Evolutionary conservation across 768 basidiomycete species (phyloP).

Genomic region (Lactarius tabidus): DNA sequence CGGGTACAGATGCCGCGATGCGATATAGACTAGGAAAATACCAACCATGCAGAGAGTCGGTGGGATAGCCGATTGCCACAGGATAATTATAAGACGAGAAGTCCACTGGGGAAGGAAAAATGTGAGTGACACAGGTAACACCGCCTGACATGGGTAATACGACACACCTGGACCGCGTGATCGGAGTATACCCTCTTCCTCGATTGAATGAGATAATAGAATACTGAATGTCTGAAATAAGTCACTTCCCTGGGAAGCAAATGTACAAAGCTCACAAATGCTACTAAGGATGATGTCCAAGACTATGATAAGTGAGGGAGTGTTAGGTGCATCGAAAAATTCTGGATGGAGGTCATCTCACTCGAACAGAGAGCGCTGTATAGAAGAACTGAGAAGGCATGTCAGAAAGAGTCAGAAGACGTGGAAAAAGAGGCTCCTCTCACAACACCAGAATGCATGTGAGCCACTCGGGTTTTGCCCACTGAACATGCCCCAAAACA

Average conservation of each 20-base stretch:
- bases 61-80: constrained; percentile 14
- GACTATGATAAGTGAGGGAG: neutral
- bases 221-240: neutral
- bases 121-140: neutral
- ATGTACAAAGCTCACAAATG: neutral
- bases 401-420: neutral
- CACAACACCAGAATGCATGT: neutral
- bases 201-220: constrained; percentile 2
- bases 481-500: neutral
- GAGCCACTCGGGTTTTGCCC: too few species aligned
- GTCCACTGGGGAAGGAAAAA: neutral
- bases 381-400: constrained; percentile 2
- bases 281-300: constrained; percentile 5
- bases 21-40: neutral
- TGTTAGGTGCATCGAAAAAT: neutral
- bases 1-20: neutral
- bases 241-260: neutral
- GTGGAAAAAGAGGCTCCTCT: neutral
- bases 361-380: neutral
- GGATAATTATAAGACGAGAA: neutral
- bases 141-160: too few species aligned
- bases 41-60: constrained; percentile 1
- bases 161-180: neutral
- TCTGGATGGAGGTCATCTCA: neutral
- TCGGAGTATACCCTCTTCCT: neutral